Evolutionary conservation across 1,284 basidiomycete species (phyloP).

Genomic region (Apiotrichum gamsii): DNA sequence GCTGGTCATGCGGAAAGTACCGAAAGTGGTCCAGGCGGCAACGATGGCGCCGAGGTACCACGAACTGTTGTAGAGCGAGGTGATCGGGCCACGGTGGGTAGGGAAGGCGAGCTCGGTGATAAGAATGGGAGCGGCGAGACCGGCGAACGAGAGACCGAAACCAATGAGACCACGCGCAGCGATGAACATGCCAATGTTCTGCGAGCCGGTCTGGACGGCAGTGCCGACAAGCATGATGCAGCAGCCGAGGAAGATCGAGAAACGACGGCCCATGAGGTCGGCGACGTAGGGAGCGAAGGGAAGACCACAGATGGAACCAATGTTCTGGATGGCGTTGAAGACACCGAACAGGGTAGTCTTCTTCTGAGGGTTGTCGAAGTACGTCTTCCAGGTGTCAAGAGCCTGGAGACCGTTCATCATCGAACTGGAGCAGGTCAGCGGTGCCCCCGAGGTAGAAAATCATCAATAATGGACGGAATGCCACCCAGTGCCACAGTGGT

Average conservation of each 20-base stretch:
- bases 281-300: constrained; percentile 29
- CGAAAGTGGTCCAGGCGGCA: constrained; percentile 27
- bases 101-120: constrained; percentile 73
- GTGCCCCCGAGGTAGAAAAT: too few species aligned
- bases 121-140: constrained; percentile 60
- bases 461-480: too few species aligned
- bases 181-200: constrained; percentile 66
- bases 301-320: constrained; percentile 23
- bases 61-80: constrained; percentile 49
- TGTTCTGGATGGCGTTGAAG: constrained; percentile 29
- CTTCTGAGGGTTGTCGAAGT: constrained; percentile 6
- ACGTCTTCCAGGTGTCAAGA: background rate
- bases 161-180: constrained; percentile 57
- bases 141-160: constrained; percentile 47
- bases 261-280: constrained; percentile 34
- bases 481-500: constrained; percentile 17
- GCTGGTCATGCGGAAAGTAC: constrained; percentile 13
- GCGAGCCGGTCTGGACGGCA: constrained; percentile 36
- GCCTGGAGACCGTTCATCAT: constrained; percentile 25
- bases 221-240: constrained; percentile 30
- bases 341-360: constrained; percentile 14
- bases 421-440: constrained; percentile 1
- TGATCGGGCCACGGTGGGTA: constrained; percentile 59
- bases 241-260: constrained; percentile 29
- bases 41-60: constrained; percentile 58